Conservation (phyloP, 768 basidiomycete species). For the Tylopilus balloui region DNA sequence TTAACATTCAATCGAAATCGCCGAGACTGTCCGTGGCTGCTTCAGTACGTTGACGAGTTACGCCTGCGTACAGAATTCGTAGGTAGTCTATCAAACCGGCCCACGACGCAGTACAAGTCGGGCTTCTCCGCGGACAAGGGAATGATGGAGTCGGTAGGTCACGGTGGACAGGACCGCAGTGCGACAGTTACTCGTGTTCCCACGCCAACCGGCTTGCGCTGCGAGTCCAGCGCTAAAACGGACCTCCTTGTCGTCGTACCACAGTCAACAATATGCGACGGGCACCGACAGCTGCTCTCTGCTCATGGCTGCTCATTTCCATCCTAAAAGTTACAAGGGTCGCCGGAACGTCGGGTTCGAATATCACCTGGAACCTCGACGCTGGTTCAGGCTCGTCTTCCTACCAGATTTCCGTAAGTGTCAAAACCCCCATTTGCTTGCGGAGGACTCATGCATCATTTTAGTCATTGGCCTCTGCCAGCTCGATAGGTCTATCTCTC, state of each 20-base stretch:
- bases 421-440: neutral
- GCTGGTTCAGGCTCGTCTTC: conserved; percentile 16
- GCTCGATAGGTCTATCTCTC: conserved; percentile 12
- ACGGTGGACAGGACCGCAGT: too few relatives aligned
- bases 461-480: conserved; percentile 22
- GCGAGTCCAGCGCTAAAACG: conserved; percentile 1
- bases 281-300: conserved; percentile 10
- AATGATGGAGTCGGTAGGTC: neutral
- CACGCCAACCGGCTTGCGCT: conserved; percentile 5
- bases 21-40: neutral
- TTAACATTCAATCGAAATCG: too few relatives aligned
- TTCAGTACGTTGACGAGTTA: too few relatives aligned
- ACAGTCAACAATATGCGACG: conserved; percentile 23
- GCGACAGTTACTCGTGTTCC: too few relatives aligned
- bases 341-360: conserved; percentile 6
- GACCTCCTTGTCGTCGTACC: neutral
- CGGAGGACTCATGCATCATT: conserved; percentile 10
- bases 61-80: too few relatives aligned
- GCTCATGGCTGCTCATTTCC: conserved; percentile 13
- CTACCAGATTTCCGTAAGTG: conserved; percentile 26
- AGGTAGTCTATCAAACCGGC: neutral
- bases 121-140: too few relatives aligned
- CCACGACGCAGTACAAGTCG: too few relatives aligned
- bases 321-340: conserved; percentile 4
- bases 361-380: conserved; percentile 16